These are phyloP conservation scores for Diaporthe sp. DNA, from an alignment of 2,329 filamentous ascomycete species.

Conservation along the genomic window DNA sequence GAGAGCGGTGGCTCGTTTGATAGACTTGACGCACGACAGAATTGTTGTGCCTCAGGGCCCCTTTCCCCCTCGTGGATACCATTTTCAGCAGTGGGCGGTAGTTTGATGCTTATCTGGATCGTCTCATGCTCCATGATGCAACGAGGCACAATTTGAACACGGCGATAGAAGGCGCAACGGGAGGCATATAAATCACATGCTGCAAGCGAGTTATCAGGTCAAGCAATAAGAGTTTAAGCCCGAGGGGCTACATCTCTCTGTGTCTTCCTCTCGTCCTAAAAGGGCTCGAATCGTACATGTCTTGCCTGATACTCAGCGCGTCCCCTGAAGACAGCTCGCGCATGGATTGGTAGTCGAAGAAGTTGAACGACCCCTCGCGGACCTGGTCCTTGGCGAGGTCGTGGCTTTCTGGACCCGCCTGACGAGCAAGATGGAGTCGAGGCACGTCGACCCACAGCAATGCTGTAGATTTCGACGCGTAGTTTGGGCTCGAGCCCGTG, in stretches of 20 bases:
- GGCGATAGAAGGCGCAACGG: conserved; percentile 30
- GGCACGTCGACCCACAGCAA: background rate
- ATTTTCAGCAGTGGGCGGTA: background rate
- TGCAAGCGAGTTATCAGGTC: conserved; percentile 7
- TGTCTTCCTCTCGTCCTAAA: background rate
- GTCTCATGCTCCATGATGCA: background rate
- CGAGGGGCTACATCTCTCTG: background rate
- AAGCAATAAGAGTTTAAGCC: conserved; percentile 12
- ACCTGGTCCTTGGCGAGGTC: background rate
- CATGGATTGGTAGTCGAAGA: background rate
- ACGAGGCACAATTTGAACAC: conserved; percentile 6
- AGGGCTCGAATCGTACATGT: background rate
- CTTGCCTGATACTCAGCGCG: background rate
- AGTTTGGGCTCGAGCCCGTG: background rate
- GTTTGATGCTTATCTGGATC: background rate
- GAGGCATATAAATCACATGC: conserved; percentile 21
- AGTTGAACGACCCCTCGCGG: too few species aligned
- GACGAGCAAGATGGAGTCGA: background rate
- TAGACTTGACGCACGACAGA: background rate
- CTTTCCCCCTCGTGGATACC: background rate
- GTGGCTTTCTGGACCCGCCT: background rate
- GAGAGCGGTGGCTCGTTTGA: background rate
- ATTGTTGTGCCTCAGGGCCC: background rate
- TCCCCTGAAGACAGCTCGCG: background rate
- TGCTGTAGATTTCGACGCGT: background rate